Evolutionary conservation across 1,139 yeast genomes (phyloP).

Genomic region (Candida buenavistaensis): DNA sequence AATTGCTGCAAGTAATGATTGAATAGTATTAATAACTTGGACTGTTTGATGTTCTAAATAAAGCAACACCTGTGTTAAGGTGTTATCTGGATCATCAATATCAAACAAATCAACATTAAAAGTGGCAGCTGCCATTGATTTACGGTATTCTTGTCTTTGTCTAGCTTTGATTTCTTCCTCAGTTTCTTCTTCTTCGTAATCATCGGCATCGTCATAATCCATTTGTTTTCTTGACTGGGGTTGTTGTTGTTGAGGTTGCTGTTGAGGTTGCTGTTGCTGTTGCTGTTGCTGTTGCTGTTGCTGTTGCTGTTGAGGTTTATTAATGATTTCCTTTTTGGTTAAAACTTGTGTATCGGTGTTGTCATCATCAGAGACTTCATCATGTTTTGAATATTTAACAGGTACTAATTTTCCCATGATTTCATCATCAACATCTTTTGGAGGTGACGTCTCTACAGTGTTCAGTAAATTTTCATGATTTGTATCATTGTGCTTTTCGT

Average conservation of each 20-base stretch:
- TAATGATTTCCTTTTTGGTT: no score
- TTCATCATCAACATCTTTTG: conserved; percentile 22
- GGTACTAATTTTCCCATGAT: conserved; percentile 16
- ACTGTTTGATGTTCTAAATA: conserved; percentile 94
- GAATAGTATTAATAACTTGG: conserved; percentile 87
- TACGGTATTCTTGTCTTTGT: conserved; percentile 49
- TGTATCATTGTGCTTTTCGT: conserved; percentile 19
- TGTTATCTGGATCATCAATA: conserved; percentile 81
- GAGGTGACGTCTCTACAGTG: conserved; percentile 35
- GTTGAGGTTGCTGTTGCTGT: no score
- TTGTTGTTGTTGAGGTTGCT: conserved; percentile 3
- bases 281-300: conserved; percentile 2
- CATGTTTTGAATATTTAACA: conserved; percentile 3
- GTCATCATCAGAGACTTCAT: conserved; percentile 1
- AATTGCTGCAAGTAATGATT: conserved; percentile 72
- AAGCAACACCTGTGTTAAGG: conserved; percentile 77
- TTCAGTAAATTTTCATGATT: conserved; percentile 5
- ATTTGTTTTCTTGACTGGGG: no score
- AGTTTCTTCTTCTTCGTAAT: conserved; percentile 20
- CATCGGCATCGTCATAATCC: conserved; percentile 15
- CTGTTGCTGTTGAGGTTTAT: conserved; percentile 3
- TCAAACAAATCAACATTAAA: conserved; percentile 76
- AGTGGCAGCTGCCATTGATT: conserved; percentile 53
- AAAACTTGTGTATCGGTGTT: neutral
- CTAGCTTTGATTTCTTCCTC: conserved; percentile 35